Base-by-base conservation (phyloP, 1,139 yeast species). In the Candida pseudoviswanathii region DNA sequence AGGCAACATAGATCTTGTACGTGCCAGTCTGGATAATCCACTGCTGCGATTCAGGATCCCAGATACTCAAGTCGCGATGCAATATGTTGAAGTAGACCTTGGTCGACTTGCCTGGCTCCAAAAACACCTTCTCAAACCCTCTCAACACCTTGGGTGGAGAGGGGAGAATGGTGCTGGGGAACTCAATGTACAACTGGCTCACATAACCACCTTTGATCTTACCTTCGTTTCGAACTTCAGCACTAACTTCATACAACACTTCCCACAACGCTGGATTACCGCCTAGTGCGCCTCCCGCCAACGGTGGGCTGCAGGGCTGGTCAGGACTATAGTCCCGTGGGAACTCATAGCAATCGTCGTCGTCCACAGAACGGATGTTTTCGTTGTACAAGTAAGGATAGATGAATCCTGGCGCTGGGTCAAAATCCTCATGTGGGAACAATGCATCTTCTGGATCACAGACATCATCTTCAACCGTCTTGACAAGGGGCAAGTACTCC, bases 1-100 rank as follows among this genome's bases (percentile, higher is more conserved):
- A 71, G 0, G 84, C 80, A 45, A 83, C 71, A 54, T 74, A 81
- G 9, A 83, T 65, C 49, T 72, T 77, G 64, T 82, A 84, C 11
- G 75, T 71, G 3, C 89, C 89, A 4, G 80, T 76, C 55, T 78
- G 83, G 37, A 84, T 75, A 27, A 81, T 68, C 89, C 89, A 84
- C 50, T 81, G 80, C 61, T 83, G 86, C 11, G 76, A 71, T 31
- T 61, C 71, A 1, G 78, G 68, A 60, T 83, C 86, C 88, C 88
- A 84, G 30, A 77, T 68, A 52, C 84, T 74, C 57, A 84, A 65
- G 61, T 84, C 89, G 51, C 85, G 71, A 56, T 81, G 77, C 51
- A 73, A 64, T 26, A 84, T 66, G 45, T 75, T 73, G 58, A 84
- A 84, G 29, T 59, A 61, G 9, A 81, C 69, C 22, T 61, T 61